Evolutionary conservation across 495 filamentous ascomycete genomes (phyloP), one percentile per base, ranked within the genome.

Genomic region (Daldinia childiae): DNA sequence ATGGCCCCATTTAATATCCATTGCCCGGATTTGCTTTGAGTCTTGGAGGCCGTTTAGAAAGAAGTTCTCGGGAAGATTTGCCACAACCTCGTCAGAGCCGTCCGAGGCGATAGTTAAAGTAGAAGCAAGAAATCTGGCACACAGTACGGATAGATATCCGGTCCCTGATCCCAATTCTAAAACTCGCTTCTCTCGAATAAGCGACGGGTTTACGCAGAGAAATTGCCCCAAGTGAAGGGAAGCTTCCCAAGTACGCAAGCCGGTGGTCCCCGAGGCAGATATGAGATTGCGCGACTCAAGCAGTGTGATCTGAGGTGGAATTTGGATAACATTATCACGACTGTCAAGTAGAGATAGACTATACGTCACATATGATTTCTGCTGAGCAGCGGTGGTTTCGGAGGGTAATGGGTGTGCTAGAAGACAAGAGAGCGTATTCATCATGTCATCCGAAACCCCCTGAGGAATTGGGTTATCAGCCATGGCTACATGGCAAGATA

Each of bases 111-210:
- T 81, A 51, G 94, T 87, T 39, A 85, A 82, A 2, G 76, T 78
- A 2, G 90, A 85, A n/a, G 78, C 82, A 0, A 97, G 85, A 74
- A 91, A 82, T 69, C 90, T 92, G 3, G 91, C 91, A 69, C 91
- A 95, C 17, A 97, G 81, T 8, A 98, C 87, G 0, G 92, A 91
- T 5, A 97, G 79, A 67, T 97, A 91, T 0, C 95, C 95, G 0
- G 95, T 97, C 0, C 95, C 95, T 1, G 93, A 89, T 4, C 95
- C 95, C 14, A 98, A 84, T 75, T 98, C 95, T n/a, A 98, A 83
- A 4, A 98, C 82, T 0, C 80, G 83, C 68, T 90, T 90, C 12
- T 82, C 82, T 38, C 67, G 66, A 11, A 95, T 77, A 9, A 80
- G 43, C 2, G 68, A 64, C 5, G 81, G 77, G 62, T 79, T 71